A percentile compares a stretch with the other conserved stretches of the same genome.
phyloP scores from a whole-genome alignment of 371 early-diverging fungal genomes.

The Saksenaea vasiformis region DNA sequence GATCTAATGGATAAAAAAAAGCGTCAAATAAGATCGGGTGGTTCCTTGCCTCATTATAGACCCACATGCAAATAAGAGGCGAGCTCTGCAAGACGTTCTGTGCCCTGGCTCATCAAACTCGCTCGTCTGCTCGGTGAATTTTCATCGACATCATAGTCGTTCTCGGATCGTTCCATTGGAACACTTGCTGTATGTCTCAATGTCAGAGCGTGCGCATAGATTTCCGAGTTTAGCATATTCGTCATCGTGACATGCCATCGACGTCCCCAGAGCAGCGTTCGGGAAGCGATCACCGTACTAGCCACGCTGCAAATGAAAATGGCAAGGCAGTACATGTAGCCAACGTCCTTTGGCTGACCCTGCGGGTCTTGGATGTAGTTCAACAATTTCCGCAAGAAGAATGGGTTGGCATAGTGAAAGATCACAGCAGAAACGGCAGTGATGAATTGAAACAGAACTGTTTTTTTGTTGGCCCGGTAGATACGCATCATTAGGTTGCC shows the following conservation, averaged over 20 bases:
- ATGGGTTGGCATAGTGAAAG: slow-evolving; percentile 60
- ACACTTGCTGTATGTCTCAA: slow-evolving; percentile 12
- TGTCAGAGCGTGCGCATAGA: slow-evolving; percentile 55
- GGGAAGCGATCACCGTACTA: slow-evolving; percentile 59
- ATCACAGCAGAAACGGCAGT: slow-evolving; percentile 54
- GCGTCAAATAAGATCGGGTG: not conserved
- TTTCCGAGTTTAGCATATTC: slow-evolving; percentile 59
- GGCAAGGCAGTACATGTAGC: slow-evolving; percentile 54
- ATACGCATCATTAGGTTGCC: slow-evolving; percentile 22
- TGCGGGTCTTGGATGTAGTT: slow-evolving; percentile 47
- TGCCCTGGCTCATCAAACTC: slow-evolving; percentile 83
- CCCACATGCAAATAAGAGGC: slow-evolving; percentile 56
- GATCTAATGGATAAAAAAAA: slow-evolving; percentile 39
- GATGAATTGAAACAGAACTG: slow-evolving; percentile 42
- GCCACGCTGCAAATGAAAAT: slow-evolving; percentile 56
- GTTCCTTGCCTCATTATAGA: not conserved
- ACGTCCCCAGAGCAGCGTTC: slow-evolving; percentile 61
- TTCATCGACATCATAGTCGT: slow-evolving; percentile 21
- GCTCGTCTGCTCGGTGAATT: slow-evolving; percentile 43
- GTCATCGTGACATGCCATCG: slow-evolving; percentile 59
- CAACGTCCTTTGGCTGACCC: slow-evolving; percentile 34
- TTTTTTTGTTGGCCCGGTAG: slow-evolving; percentile 33
- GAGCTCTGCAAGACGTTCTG: slow-evolving; percentile 67
- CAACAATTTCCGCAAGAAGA: slow-evolving; percentile 49
- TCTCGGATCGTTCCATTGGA: slow-evolving; percentile 9